Evolutionary conservation across 2,329 filamentous ascomycete species (phyloP).

Genomic region (Curvularia eragrostidis): DNA sequence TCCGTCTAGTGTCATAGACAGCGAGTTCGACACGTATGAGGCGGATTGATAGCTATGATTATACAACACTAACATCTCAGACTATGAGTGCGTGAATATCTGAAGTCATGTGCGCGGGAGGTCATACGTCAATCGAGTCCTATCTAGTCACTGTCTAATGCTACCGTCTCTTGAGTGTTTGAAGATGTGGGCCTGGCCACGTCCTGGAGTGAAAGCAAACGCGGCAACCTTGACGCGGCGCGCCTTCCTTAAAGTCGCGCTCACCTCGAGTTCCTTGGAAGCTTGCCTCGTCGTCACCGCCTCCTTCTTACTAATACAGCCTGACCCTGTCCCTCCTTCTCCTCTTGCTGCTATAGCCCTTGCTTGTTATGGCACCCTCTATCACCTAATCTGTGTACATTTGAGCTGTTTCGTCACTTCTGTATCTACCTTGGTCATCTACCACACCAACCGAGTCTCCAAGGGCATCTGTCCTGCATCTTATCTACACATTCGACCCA

Average conservation of each 20-base stretch:
- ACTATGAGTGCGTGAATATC: background rate
- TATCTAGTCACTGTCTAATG: background rate
- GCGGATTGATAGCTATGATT: background rate
- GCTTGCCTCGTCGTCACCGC: constrained; percentile 18
- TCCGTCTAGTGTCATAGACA: constrained; percentile 52
- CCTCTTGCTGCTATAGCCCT: constrained; percentile 28
- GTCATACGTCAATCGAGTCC: background rate
- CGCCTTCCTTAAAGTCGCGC: constrained; percentile 20
- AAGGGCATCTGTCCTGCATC: constrained; percentile 42
- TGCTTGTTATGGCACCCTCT: constrained; percentile 16
- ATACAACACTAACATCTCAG: background rate
- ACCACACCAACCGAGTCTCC: constrained; percentile 39
- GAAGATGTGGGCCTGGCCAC: background rate
- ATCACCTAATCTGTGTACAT: constrained; percentile 35
- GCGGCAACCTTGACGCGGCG: constrained; percentile 18
- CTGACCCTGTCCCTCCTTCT: constrained; percentile 14
- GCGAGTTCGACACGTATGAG: background rate
- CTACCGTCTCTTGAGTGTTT: background rate
- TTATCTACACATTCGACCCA: constrained; percentile 46
- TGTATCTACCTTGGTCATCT: constrained; percentile 49
- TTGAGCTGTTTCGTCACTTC: constrained; percentile 35
- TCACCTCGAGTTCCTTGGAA: constrained; percentile 16
- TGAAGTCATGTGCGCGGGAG: background rate
- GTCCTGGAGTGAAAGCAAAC: constrained; percentile 18
- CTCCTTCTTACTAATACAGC: constrained; percentile 18